phyloP scores from a whole-genome alignment of 768 basidiomycete species.

The Auricularia auricula-judae region DNA sequence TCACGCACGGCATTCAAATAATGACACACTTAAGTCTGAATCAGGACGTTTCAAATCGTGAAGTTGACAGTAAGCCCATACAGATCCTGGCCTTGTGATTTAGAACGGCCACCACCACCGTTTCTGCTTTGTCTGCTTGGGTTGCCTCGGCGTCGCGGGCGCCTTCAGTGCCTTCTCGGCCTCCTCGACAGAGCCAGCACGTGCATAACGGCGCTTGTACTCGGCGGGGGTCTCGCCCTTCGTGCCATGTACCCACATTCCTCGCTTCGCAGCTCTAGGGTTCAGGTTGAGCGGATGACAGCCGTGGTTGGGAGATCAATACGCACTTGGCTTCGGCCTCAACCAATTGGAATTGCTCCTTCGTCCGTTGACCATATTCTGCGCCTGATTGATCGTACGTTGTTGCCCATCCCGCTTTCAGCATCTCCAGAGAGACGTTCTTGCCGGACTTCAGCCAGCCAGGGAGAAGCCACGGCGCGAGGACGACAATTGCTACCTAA shows the following conservation, averaged over 20 bases:
- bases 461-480: conserved; percentile 45
- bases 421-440: conserved; percentile 59
- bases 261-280: conserved; percentile 44
- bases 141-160: neutral
- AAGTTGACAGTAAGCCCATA: no score
- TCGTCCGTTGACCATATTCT: conserved; percentile 62
- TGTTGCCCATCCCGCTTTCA: conserved; percentile 63
- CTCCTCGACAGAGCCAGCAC: neutral
- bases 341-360: conserved; percentile 48
- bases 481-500: conserved; percentile 58
- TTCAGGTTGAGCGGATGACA: neutral
- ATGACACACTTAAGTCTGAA: no score
- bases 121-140: neutral
- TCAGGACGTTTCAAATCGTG: no score
- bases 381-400: conserved; percentile 72
- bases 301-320: neutral
- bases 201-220: conserved; percentile 61
- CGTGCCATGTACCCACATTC: conserved; percentile 61
- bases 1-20: no score
- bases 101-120: neutral
- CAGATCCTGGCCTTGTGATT: neutral
- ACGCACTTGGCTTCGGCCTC: conserved; percentile 61
- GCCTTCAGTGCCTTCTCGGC: neutral
- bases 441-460: conserved; percentile 34
- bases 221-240: conserved; percentile 60